Evolutionary conservation across 768 basidiomycete species (phyloP), one percentile per base, ranked within the genome.

Genomic region (Hygrocybe coccinea): DNA sequence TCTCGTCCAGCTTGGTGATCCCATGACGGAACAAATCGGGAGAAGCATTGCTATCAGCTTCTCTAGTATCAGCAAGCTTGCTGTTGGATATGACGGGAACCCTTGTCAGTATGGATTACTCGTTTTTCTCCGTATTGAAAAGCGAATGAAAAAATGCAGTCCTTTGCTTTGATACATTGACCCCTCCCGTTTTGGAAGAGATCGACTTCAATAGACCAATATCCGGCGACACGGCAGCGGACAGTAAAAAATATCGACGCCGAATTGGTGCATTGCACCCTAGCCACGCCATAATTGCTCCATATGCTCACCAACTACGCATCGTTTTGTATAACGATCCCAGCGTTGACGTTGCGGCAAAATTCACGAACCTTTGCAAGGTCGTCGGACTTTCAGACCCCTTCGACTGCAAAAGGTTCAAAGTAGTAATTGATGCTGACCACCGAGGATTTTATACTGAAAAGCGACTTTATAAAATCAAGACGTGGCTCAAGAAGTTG

Each of bases 251-350:
- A 58, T 82, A 74, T 61, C 82, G 81, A 41, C 76, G 79, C 43
- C 79, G 89, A 12, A 71, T 89, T 11, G 78, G 79, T 12, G 74
- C 76, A 14, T 61, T 91, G 25, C 76, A 86, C 60, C 66, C 76
- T n/a, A 76, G 78, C 0, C 90, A 91, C 55, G 71, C 64, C 29
- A 62, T 67, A 2, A 76, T 91, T 35, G 82, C 87, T 0, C 82
- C 85, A 12, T 92, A 85, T 60, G 85, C 87, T 1, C 80, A 84
- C 47, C 85, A 90, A 39, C 67, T 92, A 3, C 84, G 86, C 24
- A 61, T 91, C 34, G 62, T 84, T 9, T 73, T 91, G 1, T 78
- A 74, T 60, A 73, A 83, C 17, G 67, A 76, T 45, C 71, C 77
- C 8, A 62, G 69, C n/a, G 60, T 64, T 2, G 81, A 84, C 50